Evolutionary conservation across 1,139 yeast genomes (phyloP), one percentile per base, ranked within the genome.

Genomic region (Scheffersomyces illinoinensis): DNA sequence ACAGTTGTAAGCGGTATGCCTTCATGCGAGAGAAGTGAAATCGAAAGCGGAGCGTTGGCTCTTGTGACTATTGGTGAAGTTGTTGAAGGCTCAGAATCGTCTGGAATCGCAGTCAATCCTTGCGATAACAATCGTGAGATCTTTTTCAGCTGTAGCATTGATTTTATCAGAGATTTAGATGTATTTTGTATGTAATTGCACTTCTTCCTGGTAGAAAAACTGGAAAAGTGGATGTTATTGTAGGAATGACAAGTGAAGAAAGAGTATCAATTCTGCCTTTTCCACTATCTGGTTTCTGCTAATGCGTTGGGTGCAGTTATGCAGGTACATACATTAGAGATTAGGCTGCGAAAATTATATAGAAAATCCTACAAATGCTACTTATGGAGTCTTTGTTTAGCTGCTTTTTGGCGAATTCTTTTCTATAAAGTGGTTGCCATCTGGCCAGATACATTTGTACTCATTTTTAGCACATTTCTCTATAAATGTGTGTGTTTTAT

Each of bases 121-220:
- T 81, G 83, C 21, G 78, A 68, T 55, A 84, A 71, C 19, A 84
- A 72, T 53, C 72, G 69, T 12, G 84, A 72, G 52, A 84, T 76
- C 59, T 80, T 80, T 59, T 75, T 77, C 63, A 81, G 81, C 62
- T 83, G 85, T 54, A 84, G 75, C 88, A 84, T 84, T 47, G 43
- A 33, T 8, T 10, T 33, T 33, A 1, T 33, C 5, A 10, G 17
- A 12, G 17, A 12, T 33, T 33, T 33, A 7, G 12, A 14, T 12
- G 43, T 17, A 12, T 33, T 14, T 12, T 33, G 43, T 33, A 33
- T 8, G 43, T 33, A 14, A 33, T 33, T 33, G 43, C 17, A 10
- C 43, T 33, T 5, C 12, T 33, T 33, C 43, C 43, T 14, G 14
- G 14, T 12, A 8, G 17, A 33, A 33, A 12, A 33, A 12, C 3